These are phyloP conservation scores for Claviceps arundinis DNA, from an alignment of 2,329 filamentous ascomycete species.

Conservation along the genomic window DNA sequence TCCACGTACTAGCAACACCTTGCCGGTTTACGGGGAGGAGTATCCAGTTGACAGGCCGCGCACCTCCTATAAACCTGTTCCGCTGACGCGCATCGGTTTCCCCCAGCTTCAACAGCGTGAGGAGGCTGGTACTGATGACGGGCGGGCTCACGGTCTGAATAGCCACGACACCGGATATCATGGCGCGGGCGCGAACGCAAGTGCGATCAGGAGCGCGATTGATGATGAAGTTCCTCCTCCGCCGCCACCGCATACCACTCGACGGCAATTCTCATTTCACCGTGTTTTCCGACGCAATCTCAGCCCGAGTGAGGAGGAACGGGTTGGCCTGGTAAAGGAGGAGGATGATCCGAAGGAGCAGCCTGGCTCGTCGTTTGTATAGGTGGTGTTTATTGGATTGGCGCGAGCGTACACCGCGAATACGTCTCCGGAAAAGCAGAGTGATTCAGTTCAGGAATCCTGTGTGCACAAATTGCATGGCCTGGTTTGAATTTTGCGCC, in stretches of 20 bases:
- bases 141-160: slow-evolving; percentile 30
- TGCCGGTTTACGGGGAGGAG: slow-evolving; percentile 20
- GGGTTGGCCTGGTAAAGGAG: slow-evolving; percentile 68
- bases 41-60: slow-evolving; percentile 29
- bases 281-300: slow-evolving; percentile 51
- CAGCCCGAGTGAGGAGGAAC: slow-evolving; percentile 66
- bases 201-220: slow-evolving; percentile 21
- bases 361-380: slow-evolving; percentile 1
- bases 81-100: slow-evolving; percentile 46
- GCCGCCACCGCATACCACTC: slow-evolving; percentile 48
- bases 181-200: slow-evolving; percentile 30
- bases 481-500: background rate
- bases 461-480: too few species aligned
- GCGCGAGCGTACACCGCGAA: background rate
- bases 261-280: slow-evolving; percentile 83
- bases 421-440: background rate
- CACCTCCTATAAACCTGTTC: slow-evolving; percentile 47
- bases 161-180: slow-evolving; percentile 32
- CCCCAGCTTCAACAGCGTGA: slow-evolving; percentile 30
- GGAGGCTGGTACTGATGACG: slow-evolving; percentile 28
- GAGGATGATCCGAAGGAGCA: background rate
- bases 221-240: slow-evolving; percentile 19
- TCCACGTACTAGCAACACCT: slow-evolving; percentile 20
- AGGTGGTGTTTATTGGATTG: background rate
- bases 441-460: too few species aligned